These are phyloP conservation scores for Leccinum subfulvum DNA, from an alignment of 1,284 basidiomycete genomes.

Conservation along the genomic window DNA sequence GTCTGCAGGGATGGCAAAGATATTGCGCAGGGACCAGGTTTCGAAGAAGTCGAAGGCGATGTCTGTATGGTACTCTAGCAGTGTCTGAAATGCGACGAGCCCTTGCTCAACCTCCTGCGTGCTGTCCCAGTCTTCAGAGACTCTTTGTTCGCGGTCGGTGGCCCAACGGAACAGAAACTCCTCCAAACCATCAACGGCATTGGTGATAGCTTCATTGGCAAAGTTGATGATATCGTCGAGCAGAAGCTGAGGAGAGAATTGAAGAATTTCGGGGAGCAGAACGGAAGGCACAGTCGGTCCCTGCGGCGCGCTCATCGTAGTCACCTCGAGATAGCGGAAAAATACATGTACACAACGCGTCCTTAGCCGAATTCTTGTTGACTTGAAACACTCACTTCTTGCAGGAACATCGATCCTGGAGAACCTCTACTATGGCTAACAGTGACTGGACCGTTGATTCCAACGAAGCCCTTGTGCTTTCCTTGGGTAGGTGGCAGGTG, in stretches of 20 bases:
- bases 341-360: conserved; percentile 34
- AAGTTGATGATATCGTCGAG: conserved; percentile 69
- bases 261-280: conserved; percentile 63
- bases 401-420: not conserved
- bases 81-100: conserved; percentile 72
- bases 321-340: conserved; percentile 9
- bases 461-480: conserved; percentile 74
- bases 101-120: conserved; percentile 72
- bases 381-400: not conserved
- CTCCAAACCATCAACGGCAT: conserved; percentile 73
- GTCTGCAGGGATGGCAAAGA: conserved; percentile 65
- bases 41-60: conserved; percentile 81
- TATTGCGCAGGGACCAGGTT: conserved; percentile 74
- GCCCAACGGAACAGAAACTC: conserved; percentile 71
- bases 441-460: conserved; percentile 71
- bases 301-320: conserved; percentile 29
- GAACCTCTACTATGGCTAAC: conserved; percentile 37
- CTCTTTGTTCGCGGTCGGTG: conserved; percentile 47
- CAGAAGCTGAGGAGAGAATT: conserved; percentile 66
- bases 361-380: not conserved
- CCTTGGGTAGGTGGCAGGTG: conserved; percentile 53
- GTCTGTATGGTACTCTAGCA: conserved; percentile 75
- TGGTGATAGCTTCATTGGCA: conserved; percentile 65
- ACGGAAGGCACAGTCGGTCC: conserved; percentile 41
- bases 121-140: conserved; percentile 50